Base-by-base conservation (phyloP, 2,329 filamentous ascomycete genomes). In the Tricladium varicosporioides region DNA sequence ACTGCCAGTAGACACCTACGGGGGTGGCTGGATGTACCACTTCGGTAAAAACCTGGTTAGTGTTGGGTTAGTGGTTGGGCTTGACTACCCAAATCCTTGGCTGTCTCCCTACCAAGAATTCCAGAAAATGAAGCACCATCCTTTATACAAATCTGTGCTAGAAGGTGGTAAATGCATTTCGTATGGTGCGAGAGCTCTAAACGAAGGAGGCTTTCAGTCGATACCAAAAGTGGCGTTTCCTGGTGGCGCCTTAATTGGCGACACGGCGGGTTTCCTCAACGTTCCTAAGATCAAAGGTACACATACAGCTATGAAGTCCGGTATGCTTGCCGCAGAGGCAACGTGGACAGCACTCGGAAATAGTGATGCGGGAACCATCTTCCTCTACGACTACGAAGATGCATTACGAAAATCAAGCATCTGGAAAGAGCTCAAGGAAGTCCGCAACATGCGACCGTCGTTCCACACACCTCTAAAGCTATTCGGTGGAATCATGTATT, bases 21-120 rank as follows among this genome's bases (percentile, higher is more conserved):
- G 94, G 64, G 94, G 94, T 63, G 92, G 90, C n/a, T 99, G 92
- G 87, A 92, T 99, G 90, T 99, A 99, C 71, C 94, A 99, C 74
- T 99, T 97, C 73, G 94, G 92, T 40, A 93, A 99, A 67, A 99
- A 97, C 74, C 83, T 97, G 67, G 93, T 99, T 59, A 92, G 87
- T 64, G 80, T 99, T 55, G 94, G 94, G 19, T 80, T 97, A 15
- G 94, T 99, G 10, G 89, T 95, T 40, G 92, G 92, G 19, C 81
- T 99, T 53, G 94, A 99, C 78, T 99, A 99, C 73, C 81, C 90
- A 44, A 99, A 99, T 74, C 94, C 94, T 0, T 99, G 93, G 91
- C 76, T 97, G 54, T 94, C 92, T 2, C 94, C 94, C 0, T 99
- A 97, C 71, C 84, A 86, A 57, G 94, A 99, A 72, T 99, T 99